Evolutionary conservation across 192 early-diverging fungal genomes (phyloP), one percentile per base, ranked within the genome.

Genomic region (Piromyces sp.): DNA sequence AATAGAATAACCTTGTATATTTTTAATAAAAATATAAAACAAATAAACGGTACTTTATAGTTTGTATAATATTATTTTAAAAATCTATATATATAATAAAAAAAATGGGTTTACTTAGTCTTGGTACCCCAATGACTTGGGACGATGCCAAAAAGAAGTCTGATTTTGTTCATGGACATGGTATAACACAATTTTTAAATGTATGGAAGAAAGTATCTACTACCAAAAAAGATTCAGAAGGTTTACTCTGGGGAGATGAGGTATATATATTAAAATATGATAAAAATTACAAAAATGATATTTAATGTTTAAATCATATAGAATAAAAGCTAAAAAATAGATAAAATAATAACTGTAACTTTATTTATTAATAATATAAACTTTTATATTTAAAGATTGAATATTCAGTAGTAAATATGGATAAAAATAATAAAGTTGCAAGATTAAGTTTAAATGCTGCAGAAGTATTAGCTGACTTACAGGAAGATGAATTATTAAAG

Each of bases 121-220:
- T 96, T 30, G 97, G 97, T 83, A 99, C 97, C 22, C 97, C 97
- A 30, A 90, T 99, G 84, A 89, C 89, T 28, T 99, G 97, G 97
- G 88, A 92, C 51, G 94, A 96, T 82, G 96, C 96, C 30, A 93
- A 93, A 86, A 82, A 92, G 79, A 88, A 97, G 85, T 90, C 94
- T 30, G 88, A 92, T 83, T 92, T 97, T 84, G 95, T 99, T 40
- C 93, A 95, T 79, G 82, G 86, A 30, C 94, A 97, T 84, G 97
- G 97, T 26, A 99, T 99, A 82, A 88, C 89, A 78, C 96, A 99
- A 90, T 96, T 99, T 83, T 87, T 96, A 38, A 90, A 93, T 85
- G 93, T 97, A 40, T 99, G 93, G 89, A 87, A 92, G 80, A 88
- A 90, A 81, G 88, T 92, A 82, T 97, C 97, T 91, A 85, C 91